phyloP scores from a whole-genome alignment of 257 asterid species.

The Anisodus acutangulus region DNA sequence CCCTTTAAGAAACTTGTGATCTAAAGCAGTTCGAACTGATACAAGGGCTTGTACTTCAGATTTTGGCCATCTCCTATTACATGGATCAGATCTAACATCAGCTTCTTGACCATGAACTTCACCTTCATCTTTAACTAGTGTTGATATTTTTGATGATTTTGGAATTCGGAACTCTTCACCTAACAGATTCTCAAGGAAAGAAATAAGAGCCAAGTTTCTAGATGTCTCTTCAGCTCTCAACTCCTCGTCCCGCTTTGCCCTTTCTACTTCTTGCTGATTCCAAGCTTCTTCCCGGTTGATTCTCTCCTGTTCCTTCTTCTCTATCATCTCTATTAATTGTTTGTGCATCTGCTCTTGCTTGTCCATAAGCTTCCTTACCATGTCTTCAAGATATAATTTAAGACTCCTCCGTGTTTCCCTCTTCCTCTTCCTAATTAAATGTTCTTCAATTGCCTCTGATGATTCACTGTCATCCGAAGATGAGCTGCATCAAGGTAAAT shows the following conservation, averaged over 20 bases:
- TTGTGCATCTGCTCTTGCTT: constrained; percentile 43
- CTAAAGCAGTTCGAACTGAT: constrained; percentile 31
- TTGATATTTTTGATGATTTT: constrained; percentile 23
- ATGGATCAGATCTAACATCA: constrained; percentile 20
- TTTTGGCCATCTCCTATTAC: constrained; percentile 42
- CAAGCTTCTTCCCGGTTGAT: constrained; percentile 40
- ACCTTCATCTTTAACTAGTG: constrained; percentile 32
- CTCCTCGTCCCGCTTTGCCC: constrained; percentile 34
- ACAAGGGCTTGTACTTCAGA: constrained; percentile 40
- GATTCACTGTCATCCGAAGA: constrained; percentile 35
- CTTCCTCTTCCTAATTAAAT: constrained; percentile 19
- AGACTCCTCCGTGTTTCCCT: constrained; percentile 26
- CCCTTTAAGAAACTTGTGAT: constrained; percentile 35
- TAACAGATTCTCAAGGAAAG: constrained; percentile 34
- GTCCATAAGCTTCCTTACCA: constrained; percentile 33
- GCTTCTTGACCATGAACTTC: constrained; percentile 31
- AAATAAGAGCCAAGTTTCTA: constrained; percentile 36
- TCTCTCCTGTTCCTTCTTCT: constrained; percentile 38
- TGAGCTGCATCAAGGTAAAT: constrained; percentile 32
- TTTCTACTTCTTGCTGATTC: constrained; percentile 39
- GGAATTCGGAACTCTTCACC: constrained; percentile 31
- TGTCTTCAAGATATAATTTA: constrained; percentile 29
- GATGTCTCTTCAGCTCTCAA: constrained; percentile 36
- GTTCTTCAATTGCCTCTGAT: constrained; percentile 26
- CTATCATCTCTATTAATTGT: constrained; percentile 35